These are phyloP conservation scores for Saururus chinensis DNA, from an alignment of 164 flowering plant genomes.

Conservation along the genomic window DNA sequence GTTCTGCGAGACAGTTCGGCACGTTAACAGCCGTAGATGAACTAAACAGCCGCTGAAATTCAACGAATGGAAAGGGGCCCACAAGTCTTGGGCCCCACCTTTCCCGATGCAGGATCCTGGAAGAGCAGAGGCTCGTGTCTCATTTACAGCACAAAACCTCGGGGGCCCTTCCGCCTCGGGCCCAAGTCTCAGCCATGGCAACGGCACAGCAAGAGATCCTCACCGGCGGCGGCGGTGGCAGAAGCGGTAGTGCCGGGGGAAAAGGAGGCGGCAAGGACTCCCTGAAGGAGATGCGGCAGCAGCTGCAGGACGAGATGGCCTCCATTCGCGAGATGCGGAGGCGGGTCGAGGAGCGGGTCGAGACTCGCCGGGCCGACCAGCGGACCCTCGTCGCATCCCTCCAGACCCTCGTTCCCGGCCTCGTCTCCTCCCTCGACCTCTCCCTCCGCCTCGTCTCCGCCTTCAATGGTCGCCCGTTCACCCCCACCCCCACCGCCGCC, in stretches of 20 bases:
- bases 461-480: conserved; percentile 51
- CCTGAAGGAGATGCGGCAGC: conserved; percentile 6
- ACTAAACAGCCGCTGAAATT: too few relatives aligned
- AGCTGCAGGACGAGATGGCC: conserved; percentile 19
- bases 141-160: too few relatives aligned
- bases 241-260: too few relatives aligned
- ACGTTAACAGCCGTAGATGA: too few relatives aligned
- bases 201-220: too few relatives aligned
- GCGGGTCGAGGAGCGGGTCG: conserved; percentile 55
- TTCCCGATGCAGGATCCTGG: too few relatives aligned
- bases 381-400: conserved; percentile 60
- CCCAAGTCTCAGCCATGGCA: too few relatives aligned
- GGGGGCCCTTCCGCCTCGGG: too few relatives aligned
- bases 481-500: conserved; percentile 24
- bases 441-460: conserved; percentile 62
- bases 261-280: conserved; percentile 2
- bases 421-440: conserved; percentile 74
- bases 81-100: too few relatives aligned
- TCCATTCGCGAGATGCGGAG: conserved; percentile 38
- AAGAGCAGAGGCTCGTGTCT: too few relatives aligned
- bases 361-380: conserved; percentile 34
- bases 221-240: not conserved
- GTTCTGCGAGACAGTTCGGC: too few relatives aligned
- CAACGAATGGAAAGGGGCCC: too few relatives aligned
- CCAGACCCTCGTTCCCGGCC: conserved; percentile 58